These are phyloP conservation scores for Ustilago sp. DNA, from an alignment of 1,284 basidiomycete genomes.

Conservation along the genomic window DNA sequence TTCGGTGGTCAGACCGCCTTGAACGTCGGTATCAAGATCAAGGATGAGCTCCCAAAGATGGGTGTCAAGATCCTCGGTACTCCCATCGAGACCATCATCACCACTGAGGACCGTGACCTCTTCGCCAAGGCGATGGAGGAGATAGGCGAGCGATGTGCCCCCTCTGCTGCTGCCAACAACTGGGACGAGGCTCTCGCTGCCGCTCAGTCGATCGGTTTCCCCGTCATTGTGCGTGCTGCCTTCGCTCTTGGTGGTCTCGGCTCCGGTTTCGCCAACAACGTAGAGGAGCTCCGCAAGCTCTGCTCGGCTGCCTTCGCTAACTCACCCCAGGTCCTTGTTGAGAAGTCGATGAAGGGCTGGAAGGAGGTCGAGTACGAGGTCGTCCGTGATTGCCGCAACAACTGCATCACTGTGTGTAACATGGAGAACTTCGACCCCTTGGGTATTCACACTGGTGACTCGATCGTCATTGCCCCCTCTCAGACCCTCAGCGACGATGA, in stretches of 20 bases:
- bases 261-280: constrained; percentile 92
- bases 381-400: constrained; percentile 95
- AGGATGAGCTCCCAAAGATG: constrained; percentile 84
- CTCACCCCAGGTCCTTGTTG: constrained; percentile 94
- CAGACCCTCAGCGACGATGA: constrained; percentile 89
- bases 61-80: constrained; percentile 95
- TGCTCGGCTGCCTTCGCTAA: constrained; percentile 88
- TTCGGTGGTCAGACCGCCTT: constrained; percentile 98
- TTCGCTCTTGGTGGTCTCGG: constrained; percentile 96
- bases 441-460: constrained; percentile 98
- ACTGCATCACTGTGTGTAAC: constrained; percentile 99
- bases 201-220: constrained; percentile 90
- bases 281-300: constrained; percentile 84
- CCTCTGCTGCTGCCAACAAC: constrained; percentile 80
- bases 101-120: constrained; percentile 94
- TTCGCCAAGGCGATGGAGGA: constrained; percentile 95
- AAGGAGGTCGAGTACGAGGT: constrained; percentile 99
- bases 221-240: constrained; percentile 95
- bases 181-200: constrained; percentile 85
- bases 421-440: constrained; percentile 99
- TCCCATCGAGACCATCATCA: constrained; percentile 96
- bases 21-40: constrained; percentile 95
- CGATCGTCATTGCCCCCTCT: constrained; percentile 97
- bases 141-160: constrained; percentile 94
- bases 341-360: constrained; percentile 96